phyloP scores from a whole-genome alignment of 2,329 filamentous ascomycete genomes.

The Aaosphaeria arxii region DNA sequence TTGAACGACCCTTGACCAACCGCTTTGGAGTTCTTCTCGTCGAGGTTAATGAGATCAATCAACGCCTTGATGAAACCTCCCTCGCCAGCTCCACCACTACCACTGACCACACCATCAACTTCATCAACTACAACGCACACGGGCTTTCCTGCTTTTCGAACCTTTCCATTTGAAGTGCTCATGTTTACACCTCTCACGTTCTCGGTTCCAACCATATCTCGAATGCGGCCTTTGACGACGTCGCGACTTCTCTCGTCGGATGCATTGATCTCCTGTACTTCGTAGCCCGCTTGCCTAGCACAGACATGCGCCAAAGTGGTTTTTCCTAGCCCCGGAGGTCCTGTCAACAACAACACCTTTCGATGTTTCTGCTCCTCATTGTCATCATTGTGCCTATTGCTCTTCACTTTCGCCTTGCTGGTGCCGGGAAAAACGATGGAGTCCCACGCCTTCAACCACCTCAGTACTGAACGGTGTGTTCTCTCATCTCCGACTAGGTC shows the following conservation, averaged over 20 bases:
- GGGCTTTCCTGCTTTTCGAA: conserved; percentile 74
- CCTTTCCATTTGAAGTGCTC: conserved; percentile 52
- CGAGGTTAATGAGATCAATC: conserved; percentile 81
- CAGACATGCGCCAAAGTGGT: conserved; percentile 96
- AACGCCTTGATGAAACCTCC: conserved; percentile 94
- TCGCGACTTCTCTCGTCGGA: conserved; percentile 89
- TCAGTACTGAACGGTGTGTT: conserved; percentile 83
- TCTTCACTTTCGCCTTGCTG: conserved; percentile 55
- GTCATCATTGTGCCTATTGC: conserved; percentile 44
- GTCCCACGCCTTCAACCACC: conserved; percentile 96
- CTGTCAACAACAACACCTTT: conserved; percentile 87
- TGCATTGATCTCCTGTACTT: conserved; percentile 95
- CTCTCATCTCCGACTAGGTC: conserved; percentile 93
- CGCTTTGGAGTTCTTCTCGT: conserved; percentile 71
- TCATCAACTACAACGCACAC: conserved; percentile 95
- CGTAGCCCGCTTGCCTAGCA: conserved; percentile 91
- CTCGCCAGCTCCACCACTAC: conserved; percentile 70
- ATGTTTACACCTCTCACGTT: conserved; percentile 74
- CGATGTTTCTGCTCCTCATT: conserved; percentile 74
- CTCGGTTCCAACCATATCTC: conserved; percentile 89
- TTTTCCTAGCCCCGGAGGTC: conserved; percentile 90
- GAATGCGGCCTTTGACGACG: conserved; percentile 86
- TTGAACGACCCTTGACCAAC: conserved; percentile 31
- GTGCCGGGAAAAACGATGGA: conserved; percentile 82
- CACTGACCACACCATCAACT: conserved; percentile 88